phyloP scores from a whole-genome alignment of 2,329 filamentous ascomycete genomes.

The Mariannaea sp. region DNA sequence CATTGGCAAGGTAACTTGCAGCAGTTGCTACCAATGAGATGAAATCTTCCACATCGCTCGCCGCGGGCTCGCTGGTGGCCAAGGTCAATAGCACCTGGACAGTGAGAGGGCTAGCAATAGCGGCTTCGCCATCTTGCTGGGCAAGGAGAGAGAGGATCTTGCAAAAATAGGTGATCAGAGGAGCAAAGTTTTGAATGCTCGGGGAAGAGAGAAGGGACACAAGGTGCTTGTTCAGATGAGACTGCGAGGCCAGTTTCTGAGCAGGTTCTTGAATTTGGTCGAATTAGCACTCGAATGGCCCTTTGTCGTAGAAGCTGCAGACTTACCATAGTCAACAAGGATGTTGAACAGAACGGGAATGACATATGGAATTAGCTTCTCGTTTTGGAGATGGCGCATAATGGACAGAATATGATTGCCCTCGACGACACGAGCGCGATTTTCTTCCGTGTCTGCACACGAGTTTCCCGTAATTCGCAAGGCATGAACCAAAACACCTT shows the following conservation, averaged over 20 bases:
- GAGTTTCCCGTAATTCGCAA: conserved; percentile 66
- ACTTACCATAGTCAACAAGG: conserved; percentile 64
- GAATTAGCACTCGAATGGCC: conserved; percentile 5
- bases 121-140: conserved; percentile 55
- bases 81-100: conserved; percentile 56
- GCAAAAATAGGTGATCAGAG: conserved; percentile 58
- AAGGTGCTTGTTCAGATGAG: conserved; percentile 54
- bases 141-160: conserved; percentile 61
- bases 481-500: conserved; percentile 56
- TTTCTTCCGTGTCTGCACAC: conserved; percentile 67
- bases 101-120: conserved; percentile 51
- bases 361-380: conserved; percentile 55
- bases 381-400: conserved; percentile 53
- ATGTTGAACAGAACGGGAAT: conserved; percentile 67
- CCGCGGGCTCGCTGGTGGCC: conserved; percentile 47
- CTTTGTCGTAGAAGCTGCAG: not conserved
- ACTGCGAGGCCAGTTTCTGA: conserved; percentile 59
- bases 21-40: conserved; percentile 56
- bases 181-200: conserved; percentile 46
- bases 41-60: conserved; percentile 60
- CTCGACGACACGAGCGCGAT: conserved; percentile 59
- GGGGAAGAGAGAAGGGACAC: conserved; percentile 55
- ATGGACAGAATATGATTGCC: conserved; percentile 54
- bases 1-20: conserved; percentile 60
- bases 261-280: conserved; percentile 60